Percentiles rank a stretch among this genome's conserved stretches.
Evolutionary conservation across 441 rosid species (phyloP).

Genomic region (Populus hybrid): DNA sequence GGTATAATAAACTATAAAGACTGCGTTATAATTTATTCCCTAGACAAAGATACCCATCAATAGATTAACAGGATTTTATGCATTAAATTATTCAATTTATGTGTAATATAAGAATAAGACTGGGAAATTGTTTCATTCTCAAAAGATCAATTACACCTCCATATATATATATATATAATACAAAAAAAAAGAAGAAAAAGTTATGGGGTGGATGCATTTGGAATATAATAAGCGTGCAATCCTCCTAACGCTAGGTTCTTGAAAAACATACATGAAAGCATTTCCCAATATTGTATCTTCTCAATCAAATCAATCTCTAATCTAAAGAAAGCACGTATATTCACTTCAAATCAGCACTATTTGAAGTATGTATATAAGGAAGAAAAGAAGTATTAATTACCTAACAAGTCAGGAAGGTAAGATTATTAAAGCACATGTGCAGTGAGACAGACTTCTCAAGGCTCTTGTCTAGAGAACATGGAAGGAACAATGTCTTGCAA

Average conservation of each 20-base stretch:
- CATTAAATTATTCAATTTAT: too few relatives aligned
- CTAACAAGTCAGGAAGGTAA: neutral
- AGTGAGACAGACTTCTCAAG: slow-evolving; percentile 28
- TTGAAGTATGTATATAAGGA: slow-evolving; percentile 9
- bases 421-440: slow-evolving; percentile 18
- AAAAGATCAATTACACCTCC: slow-evolving; percentile 5
- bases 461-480: slow-evolving; percentile 55
- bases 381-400: neutral
- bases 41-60: too few relatives aligned
- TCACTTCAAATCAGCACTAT: neutral
- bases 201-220: slow-evolving; percentile 4
- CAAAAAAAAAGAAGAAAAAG: neutral
- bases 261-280: slow-evolving; percentile 4
- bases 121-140: neutral
- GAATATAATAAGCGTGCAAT: slow-evolving; percentile 19
- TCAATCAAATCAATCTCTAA: slow-evolving; percentile 1
- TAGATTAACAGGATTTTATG: too few relatives aligned
- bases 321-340: neutral
- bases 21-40: too few relatives aligned
- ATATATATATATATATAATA: neutral
- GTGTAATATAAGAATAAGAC: neutral
- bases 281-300: neutral
- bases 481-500: slow-evolving; percentile 81
- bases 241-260: slow-evolving; percentile 18
- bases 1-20: too few relatives aligned